These are phyloP conservation scores for Plasmodium cynomolgi DNA, from an alignment of 169 alveolate species.

Conservation along the genomic window DNA sequence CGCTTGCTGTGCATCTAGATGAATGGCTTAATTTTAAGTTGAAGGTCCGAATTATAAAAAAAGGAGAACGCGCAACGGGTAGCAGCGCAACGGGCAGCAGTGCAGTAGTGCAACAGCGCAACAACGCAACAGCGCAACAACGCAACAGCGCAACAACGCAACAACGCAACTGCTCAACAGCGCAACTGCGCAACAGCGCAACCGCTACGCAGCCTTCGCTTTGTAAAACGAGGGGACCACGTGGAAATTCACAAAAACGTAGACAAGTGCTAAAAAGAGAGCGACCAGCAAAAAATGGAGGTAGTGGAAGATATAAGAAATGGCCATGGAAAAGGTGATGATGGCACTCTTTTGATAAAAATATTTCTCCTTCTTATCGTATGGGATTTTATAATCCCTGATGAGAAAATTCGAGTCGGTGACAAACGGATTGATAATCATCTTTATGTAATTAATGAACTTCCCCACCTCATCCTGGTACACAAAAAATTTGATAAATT, in stretches of 20 bases:
- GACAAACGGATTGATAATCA: neutral
- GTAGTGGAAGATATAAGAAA: conserved; percentile 55
- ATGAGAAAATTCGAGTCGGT: conserved; percentile 41
- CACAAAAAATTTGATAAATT: conserved; percentile 52
- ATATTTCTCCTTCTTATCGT: conserved; percentile 52
- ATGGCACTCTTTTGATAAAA: conserved; percentile 37
- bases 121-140: neutral
- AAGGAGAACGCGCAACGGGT: neutral
- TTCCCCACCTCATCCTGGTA: conserved; percentile 45
- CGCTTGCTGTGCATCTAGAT: neutral
- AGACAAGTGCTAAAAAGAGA: conserved; percentile 9
- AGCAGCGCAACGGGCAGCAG: neutral
- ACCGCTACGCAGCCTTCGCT: neutral
- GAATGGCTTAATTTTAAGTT: neutral
- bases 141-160: neutral
- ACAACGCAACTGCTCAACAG: neutral
- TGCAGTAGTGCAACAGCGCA: neutral
- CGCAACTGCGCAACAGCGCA: neutral
- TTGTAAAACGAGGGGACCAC: conserved; percentile 23
- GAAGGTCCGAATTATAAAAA: neutral
- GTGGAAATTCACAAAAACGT: conserved; percentile 36
- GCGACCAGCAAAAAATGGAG: conserved; percentile 36
- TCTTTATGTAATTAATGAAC: conserved; percentile 48
- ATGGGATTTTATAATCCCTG: conserved; percentile 40
- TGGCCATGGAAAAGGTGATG: conserved; percentile 57